These are phyloP conservation scores for Dacryopinax spathularia DNA, from an alignment of 768 basidiomycete genomes.

Conservation along the genomic window DNA sequence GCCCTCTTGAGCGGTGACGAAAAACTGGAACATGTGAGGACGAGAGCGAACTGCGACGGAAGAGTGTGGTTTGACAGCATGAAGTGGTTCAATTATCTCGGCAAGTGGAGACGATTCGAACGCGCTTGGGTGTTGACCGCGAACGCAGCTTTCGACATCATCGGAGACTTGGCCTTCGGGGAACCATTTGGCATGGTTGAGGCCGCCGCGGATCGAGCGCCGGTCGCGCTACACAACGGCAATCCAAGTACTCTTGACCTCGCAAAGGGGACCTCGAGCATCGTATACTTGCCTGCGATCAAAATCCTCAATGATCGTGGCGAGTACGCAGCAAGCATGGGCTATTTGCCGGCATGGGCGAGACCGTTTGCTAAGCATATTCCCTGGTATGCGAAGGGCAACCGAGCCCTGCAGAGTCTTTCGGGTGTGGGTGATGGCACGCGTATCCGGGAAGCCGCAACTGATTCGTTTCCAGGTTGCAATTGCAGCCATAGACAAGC, in stretches of 20 bases:
- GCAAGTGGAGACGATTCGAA: too few species aligned
- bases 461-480: too few species aligned
- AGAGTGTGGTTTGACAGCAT: constrained; percentile 5
- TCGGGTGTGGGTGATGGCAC: constrained; percentile 17
- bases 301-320: constrained; percentile 24
- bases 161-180: constrained; percentile 18
- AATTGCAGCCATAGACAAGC: constrained; percentile 17
- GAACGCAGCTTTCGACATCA: constrained; percentile 17
- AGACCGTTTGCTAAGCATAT: constrained; percentile 8
- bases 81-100: too few species aligned
- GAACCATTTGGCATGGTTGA: constrained; percentile 24
- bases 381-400: constrained; percentile 19
- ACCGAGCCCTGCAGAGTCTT: constrained; percentile 14
- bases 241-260: constrained; percentile 10
- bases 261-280: too few species aligned
- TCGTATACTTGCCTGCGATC: constrained; percentile 15
- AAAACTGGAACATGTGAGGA: constrained; percentile 10
- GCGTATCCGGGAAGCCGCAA: too few species aligned
- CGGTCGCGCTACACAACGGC: too few species aligned
- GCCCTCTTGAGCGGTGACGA: constrained; percentile 4
- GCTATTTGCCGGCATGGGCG: constrained; percentile 19
- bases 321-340: constrained; percentile 22
- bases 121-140: too few species aligned
- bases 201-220: constrained; percentile 17
- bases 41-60: too few species aligned